Evolutionary conservation across 2,329 filamentous ascomycete genomes (phyloP).

Genomic region (Aspergillus sp.): DNA sequence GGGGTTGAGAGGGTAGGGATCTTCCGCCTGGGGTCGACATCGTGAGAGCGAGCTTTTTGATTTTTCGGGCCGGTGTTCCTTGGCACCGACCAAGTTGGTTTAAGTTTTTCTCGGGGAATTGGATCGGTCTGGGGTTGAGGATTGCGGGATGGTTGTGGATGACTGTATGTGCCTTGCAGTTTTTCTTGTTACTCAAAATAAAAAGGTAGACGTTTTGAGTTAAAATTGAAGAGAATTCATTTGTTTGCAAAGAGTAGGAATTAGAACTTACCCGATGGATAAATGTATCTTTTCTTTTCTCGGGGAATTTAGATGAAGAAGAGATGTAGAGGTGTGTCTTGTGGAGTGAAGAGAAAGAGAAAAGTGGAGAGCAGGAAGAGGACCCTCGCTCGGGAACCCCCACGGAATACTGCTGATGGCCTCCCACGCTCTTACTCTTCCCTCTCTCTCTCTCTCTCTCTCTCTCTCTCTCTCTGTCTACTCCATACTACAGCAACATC

Average conservation of each 20-base stretch:
- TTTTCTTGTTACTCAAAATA: background rate
- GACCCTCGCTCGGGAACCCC: background rate
- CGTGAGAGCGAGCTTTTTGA: background rate
- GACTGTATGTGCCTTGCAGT: background rate
- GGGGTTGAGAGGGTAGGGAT: background rate
- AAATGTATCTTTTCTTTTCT: background rate
- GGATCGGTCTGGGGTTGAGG: background rate
- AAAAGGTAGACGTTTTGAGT: too few relatives aligned
- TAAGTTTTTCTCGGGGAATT: background rate
- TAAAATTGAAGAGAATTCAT: too few relatives aligned
- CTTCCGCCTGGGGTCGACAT: background rate
- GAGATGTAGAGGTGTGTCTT: background rate
- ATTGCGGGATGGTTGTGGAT: background rate
- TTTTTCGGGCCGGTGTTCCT: background rate
- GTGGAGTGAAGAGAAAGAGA: background rate
- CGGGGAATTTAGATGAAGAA: background rate
- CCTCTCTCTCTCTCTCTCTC: background rate
- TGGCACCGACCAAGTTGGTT: background rate
- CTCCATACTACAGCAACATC: background rate
- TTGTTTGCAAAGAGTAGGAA: too few relatives aligned
- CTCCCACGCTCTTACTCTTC: conserved; percentile 7
- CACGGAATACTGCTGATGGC: background rate
- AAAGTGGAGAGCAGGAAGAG: background rate
- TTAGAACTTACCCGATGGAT: background rate
- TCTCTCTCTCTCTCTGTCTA: background rate